phyloP scores from a whole-genome alignment of 78 protist species.

The slime mould (Dictyostelium discoideum) region DNA sequence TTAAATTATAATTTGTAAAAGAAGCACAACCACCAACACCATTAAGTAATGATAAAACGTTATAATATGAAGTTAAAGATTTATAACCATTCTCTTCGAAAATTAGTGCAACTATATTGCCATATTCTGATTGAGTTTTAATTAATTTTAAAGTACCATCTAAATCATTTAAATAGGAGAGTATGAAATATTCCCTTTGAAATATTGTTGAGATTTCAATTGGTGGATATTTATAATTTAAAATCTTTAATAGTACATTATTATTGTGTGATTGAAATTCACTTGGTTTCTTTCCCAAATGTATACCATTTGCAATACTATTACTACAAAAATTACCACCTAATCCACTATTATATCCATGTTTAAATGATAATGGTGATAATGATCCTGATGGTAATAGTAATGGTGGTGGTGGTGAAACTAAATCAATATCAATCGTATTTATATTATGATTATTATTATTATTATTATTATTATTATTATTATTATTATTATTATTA shows the following conservation, averaged over 20 bases:
- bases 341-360: neutral
- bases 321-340: neutral
- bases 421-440: neutral
- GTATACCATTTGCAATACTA: neutral
- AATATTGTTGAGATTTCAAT: conserved; percentile 26
- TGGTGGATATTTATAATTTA: conserved; percentile 52
- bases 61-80: conserved; percentile 27
- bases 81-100: conserved; percentile 49
- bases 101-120: conserved; percentile 43
- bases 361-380: neutral
- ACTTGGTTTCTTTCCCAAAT: neutral
- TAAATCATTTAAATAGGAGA: neutral
- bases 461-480: too few relatives aligned
- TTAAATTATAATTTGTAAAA: neutral
- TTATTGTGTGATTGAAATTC: conserved; percentile 16
- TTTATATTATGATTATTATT: neutral
- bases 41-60: neutral
- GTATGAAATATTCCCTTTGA: conserved; percentile 39
- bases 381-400: neutral
- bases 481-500: neutral
- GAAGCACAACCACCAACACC: neutral
- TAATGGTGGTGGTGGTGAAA: conserved; percentile 7
- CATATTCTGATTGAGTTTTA: conserved; percentile 38
- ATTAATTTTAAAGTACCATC: conserved; percentile 47
- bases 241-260: conserved; percentile 29